These are phyloP conservation scores for Rhodotorula taiwanensis DNA, from an alignment of 768 basidiomycete genomes.

Conservation along the genomic window DNA sequence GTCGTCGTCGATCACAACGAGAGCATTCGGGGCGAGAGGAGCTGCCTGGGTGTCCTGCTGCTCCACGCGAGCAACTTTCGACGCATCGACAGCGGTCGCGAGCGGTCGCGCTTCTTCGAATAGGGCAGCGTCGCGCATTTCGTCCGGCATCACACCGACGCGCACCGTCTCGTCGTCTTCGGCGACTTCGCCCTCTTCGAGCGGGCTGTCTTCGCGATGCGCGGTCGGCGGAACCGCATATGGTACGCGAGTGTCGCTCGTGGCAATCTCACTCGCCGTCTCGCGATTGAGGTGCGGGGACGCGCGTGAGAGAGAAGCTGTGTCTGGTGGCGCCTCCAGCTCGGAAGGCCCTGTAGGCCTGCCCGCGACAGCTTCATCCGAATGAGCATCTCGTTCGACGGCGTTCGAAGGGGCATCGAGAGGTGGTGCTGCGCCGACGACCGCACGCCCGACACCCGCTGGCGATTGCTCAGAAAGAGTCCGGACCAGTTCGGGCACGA, in stretches of 20 bases:
- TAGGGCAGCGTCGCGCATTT: not conserved
- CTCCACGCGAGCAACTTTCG: fast-evolving
- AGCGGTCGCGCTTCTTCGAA: not conserved
- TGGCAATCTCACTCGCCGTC: not conserved
- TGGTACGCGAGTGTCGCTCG: not conserved
- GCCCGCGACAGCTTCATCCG: no score
- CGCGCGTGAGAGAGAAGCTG: no score
- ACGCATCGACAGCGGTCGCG: not conserved
- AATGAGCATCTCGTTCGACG: no score
- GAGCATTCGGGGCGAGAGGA: not conserved
- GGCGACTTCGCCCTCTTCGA: not conserved
- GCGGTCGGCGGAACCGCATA: not conserved
- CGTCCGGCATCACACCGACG: not conserved
- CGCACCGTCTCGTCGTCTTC: not conserved
- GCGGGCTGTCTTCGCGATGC: not conserved
- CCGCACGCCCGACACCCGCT: no score
- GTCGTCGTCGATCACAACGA: conserved; percentile 13
- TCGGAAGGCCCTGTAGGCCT: no score
- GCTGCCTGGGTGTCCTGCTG: not conserved
- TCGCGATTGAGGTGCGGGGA: not conserved
- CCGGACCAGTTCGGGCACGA: not conserved
- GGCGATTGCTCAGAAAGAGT: not conserved
- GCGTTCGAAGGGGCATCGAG: no score
- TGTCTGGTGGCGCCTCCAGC: no score
- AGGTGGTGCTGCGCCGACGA: no score